Evolutionary conservation across 2,329 filamentous ascomycete genomes (phyloP), one percentile per base, ranked within the genome.

Genomic region (Fusarium keratoplasticum): DNA sequence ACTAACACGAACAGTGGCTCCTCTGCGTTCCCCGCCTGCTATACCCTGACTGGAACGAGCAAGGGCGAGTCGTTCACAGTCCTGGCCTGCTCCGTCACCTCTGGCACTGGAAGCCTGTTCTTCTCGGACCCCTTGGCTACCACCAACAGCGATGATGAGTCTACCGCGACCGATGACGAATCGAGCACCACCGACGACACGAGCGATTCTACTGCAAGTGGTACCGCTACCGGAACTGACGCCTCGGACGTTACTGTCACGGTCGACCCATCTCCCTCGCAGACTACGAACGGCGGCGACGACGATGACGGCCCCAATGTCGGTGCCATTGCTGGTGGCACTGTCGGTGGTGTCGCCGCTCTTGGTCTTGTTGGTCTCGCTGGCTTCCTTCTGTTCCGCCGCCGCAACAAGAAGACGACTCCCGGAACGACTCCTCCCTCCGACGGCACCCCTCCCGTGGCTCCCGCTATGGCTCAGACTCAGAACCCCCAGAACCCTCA

Each of bases 251-350:
- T 70, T 3, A 72, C 73, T 42, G 27, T 66, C 3, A 69, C 69
- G 1, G 67, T 72, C 16, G 61, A 64, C 14, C 44, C 70, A 5
- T 58, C 70, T 20, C 29, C 67, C 14, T 52, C 66, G 20, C 20
- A 70, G 11, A 61, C 66, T 11, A 42, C 66, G 18, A 57, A 80
- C 10, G 76, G 81, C 7, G 83, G 84, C 47, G 78, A 77, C 7
- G 82, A 82, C 3, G 54, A 35, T 47, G 52, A 31, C 55, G 65
- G 66, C 1, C 76, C 80, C 8, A 80, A 81, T 60, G 76, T 83
- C 13, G 86, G 84, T 6, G 81, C 86, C 18, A 87, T 88, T 50
- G 85, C 80, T 9, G 86, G 86, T 13, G 86, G 86, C 29, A 81
- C 82, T 4, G 84, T 87, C 11, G 86, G 86, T n/a, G 86, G 86